These are phyloP conservation scores for Heterobasidion parviporum DNA, from an alignment of 1,284 basidiomycete species.

Conservation along the genomic window DNA sequence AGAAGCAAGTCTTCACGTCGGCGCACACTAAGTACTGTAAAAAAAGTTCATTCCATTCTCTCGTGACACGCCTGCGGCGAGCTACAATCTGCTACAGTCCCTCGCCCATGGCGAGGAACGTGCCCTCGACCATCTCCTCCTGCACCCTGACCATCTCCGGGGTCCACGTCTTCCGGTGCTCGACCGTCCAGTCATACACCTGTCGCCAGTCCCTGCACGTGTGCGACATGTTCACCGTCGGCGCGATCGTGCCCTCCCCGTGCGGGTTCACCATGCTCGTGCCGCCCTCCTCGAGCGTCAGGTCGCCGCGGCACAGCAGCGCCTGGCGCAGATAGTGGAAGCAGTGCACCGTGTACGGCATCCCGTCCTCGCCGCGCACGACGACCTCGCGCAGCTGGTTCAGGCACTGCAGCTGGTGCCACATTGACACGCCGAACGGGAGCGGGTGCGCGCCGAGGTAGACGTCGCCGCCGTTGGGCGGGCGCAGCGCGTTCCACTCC, in stretches of 20 bases:
- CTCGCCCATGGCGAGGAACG: neutral
- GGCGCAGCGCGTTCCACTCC: neutral
- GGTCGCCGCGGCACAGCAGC: neutral
- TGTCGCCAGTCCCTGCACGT: slow-evolving; percentile 1
- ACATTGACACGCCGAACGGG: slow-evolving; percentile 4
- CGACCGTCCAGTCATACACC: neutral
- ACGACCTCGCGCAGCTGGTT: slow-evolving; percentile 2
- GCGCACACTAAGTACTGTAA: neutral
- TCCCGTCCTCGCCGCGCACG: neutral
- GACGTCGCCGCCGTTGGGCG: neutral
- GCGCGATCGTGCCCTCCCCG: neutral
- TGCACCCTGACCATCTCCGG: neutral
- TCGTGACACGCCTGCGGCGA: too few relatives aligned
- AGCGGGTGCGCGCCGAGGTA: neutral
- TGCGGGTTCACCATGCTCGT: too few relatives aligned
- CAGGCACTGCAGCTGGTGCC: slow-evolving; percentile 10
- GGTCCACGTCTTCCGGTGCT: neutral
- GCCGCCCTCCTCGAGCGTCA: neutral
- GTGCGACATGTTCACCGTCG: neutral
- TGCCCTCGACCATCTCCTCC: neutral
- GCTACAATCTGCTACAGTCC: too few relatives aligned
- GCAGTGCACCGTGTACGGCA: neutral
- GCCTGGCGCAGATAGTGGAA: neutral
- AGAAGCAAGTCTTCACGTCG: neutral
- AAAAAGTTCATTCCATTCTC: neutral